Percentiles rank a stretch among this genome's conserved stretches.
phyloP scores from a whole-genome alignment of 441 rosid genomes.

The Adansonia rubrostipa region DNA sequence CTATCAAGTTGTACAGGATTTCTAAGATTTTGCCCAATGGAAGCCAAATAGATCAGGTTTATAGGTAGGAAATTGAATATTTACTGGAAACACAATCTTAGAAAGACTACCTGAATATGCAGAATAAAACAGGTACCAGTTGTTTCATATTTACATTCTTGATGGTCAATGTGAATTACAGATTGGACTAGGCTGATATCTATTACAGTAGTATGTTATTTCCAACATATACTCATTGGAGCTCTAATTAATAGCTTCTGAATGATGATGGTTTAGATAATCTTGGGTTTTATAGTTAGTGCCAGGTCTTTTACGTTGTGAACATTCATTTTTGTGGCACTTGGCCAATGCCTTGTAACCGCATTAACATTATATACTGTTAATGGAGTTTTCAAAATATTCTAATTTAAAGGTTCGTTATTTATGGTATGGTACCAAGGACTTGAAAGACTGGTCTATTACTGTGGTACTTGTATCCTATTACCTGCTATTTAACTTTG shows the following conservation, averaged over 20 bases:
- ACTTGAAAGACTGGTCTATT: slow-evolving; percentile 13
- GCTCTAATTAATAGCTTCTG: background rate
- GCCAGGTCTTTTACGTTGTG: background rate
- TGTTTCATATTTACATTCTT: background rate
- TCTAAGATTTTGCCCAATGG: background rate
- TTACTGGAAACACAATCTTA: background rate
- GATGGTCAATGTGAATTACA: background rate
- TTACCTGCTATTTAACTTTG: background rate
- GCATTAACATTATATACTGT: background rate
- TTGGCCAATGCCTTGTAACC: background rate
- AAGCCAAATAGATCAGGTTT: background rate
- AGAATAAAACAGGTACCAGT: background rate
- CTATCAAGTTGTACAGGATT: slow-evolving; percentile 3
- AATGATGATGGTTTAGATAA: background rate
- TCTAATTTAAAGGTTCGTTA: slow-evolving; percentile 13
- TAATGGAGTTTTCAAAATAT: background rate
- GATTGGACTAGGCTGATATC: background rate
- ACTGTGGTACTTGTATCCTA: background rate
- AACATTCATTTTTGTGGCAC: slow-evolving; percentile 10
- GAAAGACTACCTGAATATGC: background rate
- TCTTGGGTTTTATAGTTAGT: slow-evolving; percentile 1
- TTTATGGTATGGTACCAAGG: background rate
- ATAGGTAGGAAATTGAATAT: background rate
- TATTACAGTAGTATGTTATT: background rate
- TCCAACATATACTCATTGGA: background rate